These are phyloP conservation scores for Infundibulicybe gibba DNA, from an alignment of 768 basidiomycete species.

Conservation along the genomic window DNA sequence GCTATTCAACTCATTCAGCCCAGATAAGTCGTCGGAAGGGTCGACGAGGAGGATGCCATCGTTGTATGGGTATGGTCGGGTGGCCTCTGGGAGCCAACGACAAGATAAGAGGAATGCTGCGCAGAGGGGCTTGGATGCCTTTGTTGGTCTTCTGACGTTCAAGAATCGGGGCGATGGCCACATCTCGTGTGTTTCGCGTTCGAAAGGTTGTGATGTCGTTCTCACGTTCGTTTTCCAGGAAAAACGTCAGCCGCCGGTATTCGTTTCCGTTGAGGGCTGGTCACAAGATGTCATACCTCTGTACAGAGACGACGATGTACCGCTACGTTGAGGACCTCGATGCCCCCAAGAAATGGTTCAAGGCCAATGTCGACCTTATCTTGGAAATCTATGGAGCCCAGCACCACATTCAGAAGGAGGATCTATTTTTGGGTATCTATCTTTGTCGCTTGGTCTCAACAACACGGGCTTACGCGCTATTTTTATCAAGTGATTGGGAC, in stretches of 20 bases:
- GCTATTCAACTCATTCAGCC: constrained; percentile 66
- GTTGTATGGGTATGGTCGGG: constrained; percentile 61
- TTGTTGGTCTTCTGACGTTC: constrained; percentile 48
- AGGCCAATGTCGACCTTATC: constrained; percentile 61
- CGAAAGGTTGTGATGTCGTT: not conserved
- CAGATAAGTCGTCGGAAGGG: constrained; percentile 40
- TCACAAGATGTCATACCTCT: constrained; percentile 63
- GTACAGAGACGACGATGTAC: constrained; percentile 68
- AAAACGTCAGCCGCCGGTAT: constrained; percentile 47
- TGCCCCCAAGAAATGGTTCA: constrained; percentile 72
- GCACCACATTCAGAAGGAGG: constrained; percentile 54
- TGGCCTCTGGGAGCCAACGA: constrained; percentile 42
- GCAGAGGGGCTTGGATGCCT: constrained; percentile 53
- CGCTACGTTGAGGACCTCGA: constrained; percentile 60
- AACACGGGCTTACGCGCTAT: not conserved
- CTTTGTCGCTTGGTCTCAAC: not conserved
- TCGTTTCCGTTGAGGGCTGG: constrained; percentile 59
- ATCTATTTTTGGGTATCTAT: constrained; percentile 47
- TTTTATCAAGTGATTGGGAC: constrained; percentile 55
- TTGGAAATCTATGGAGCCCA: constrained; percentile 46
- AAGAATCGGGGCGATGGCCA: constrained; percentile 27
- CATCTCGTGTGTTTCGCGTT: not conserved
- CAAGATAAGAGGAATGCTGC: constrained; percentile 58
- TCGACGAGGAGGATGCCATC: constrained; percentile 48
- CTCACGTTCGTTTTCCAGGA: constrained; percentile 21